A percentile compares a stretch with the other conserved stretches of the same genome.
phyloP scores from a whole-genome alignment of 345 rosid species.

The Gossypium thurberi region DNA sequence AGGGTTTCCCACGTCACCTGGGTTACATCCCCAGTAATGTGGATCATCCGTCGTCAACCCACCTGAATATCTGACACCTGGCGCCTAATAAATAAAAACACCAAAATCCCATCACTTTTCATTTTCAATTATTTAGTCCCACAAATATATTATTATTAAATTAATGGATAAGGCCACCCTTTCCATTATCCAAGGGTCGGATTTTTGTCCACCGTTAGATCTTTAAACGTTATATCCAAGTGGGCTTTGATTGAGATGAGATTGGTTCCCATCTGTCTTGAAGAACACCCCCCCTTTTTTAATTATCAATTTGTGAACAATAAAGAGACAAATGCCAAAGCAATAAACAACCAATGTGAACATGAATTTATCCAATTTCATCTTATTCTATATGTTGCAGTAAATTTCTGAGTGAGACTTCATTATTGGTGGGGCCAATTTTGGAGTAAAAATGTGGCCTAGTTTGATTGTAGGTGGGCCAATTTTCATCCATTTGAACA shows the following conservation, averaged over 20 bases:
- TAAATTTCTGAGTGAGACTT: background rate
- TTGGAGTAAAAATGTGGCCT: background rate
- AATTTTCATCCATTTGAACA: background rate
- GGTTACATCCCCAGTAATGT: background rate
- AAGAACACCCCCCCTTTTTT: background rate
- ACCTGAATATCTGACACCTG: background rate
- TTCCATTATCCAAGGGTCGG: constrained; percentile 17
- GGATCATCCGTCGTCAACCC: background rate
- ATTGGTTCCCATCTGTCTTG: background rate
- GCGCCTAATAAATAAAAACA: background rate
- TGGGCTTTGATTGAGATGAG: constrained; percentile 1
- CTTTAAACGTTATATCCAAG: background rate
- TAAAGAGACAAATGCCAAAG: background rate
- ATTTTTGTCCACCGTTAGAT: constrained; percentile 15
- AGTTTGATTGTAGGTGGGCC: background rate
- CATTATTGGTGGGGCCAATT: background rate
- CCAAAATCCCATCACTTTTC: background rate
- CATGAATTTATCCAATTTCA: background rate
- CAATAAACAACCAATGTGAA: constrained; percentile 10
- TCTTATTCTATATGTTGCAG: background rate
- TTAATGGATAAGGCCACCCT: constrained; percentile 5
- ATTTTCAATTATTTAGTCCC: background rate
- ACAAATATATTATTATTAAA: background rate
- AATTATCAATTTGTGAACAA: background rate
- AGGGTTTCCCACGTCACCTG: background rate